Percentiles rank a stretch among this genome's conserved stretches.
Conservation (phyloP, 805 yeast species). For the Metschnikowia continentalis region DNA sequence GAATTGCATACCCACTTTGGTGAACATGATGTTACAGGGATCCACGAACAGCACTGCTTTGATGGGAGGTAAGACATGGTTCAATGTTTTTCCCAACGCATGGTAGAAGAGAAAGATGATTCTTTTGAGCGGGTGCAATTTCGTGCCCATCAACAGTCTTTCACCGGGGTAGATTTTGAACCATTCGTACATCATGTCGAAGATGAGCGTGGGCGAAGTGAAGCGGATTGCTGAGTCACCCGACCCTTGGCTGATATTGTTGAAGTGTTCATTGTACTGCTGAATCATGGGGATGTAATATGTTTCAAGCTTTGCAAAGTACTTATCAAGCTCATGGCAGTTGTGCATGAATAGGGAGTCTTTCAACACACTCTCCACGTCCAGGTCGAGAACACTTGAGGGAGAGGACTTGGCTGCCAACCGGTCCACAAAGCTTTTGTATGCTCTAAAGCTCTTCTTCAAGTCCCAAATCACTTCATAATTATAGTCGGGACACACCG, state of each 20-base stretch:
- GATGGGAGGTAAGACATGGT: constrained; percentile 32
- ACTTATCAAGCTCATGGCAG: constrained; percentile 27
- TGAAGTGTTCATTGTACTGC: constrained; percentile 25
- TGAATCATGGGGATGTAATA: constrained; percentile 25
- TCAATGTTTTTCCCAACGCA: constrained; percentile 32
- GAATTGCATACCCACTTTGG: constrained; percentile 28
- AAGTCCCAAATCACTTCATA: constrained; percentile 28
- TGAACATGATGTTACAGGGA: constrained; percentile 29
- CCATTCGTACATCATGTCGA: constrained; percentile 35
- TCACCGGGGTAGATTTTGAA: constrained; percentile 33
- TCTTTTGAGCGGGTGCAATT: constrained; percentile 27
- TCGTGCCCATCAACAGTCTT: constrained; percentile 25
- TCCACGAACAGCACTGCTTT: constrained; percentile 34
- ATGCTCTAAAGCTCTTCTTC: constrained; percentile 21
- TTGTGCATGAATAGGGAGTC: constrained; percentile 17
- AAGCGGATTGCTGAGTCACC: constrained; percentile 20
- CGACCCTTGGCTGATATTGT: constrained; percentile 8
- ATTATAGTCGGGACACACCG: constrained; percentile 32
- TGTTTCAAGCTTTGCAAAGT: constrained; percentile 25
- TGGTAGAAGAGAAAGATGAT: constrained; percentile 32
- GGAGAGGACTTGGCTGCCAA: constrained; percentile 2
- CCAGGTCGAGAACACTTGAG: background rate
- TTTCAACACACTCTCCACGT: constrained; percentile 4
- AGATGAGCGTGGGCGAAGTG: constrained; percentile 28
- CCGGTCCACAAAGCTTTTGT: constrained; percentile 22